These are phyloP conservation scores for Chimonanthus praecox DNA, from an alignment of 164 flowering plant species.

Conservation along the genomic window DNA sequence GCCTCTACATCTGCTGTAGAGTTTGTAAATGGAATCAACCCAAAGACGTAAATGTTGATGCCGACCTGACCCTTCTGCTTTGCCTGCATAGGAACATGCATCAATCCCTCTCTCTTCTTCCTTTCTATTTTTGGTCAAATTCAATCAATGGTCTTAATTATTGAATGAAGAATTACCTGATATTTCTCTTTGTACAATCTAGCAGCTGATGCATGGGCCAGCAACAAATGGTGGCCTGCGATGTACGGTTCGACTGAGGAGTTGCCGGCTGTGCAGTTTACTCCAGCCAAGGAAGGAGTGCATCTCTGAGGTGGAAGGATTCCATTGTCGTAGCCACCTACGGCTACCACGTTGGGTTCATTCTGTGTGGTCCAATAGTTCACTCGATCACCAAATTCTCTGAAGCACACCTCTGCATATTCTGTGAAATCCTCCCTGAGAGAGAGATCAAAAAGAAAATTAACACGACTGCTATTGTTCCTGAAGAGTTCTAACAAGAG, in stretches of 20 bases:
- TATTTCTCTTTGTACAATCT: slow-evolving; percentile 33
- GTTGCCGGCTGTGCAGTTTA: neutral
- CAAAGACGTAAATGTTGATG: neutral
- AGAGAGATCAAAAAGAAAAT: no score
- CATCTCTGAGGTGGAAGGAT: slow-evolving; percentile 28
- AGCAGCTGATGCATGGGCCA: slow-evolving; percentile 39
- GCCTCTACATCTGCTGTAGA: slow-evolving; percentile 8
- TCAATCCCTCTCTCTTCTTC: no score
- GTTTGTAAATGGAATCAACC: slow-evolving; percentile 8
- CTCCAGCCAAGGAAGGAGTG: neutral
- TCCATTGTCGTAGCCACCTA: slow-evolving; percentile 24
- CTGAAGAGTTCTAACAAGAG: no score
- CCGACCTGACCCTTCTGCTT: slow-evolving; percentile 12
- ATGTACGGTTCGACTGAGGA: slow-evolving; percentile 39
- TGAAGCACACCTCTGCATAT: slow-evolving; percentile 45
- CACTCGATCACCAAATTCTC: slow-evolving; percentile 42
- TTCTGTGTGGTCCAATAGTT: slow-evolving; percentile 55
- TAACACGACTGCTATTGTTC: no score
- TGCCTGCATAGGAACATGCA: slow-evolving; percentile 1
- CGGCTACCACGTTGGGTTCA: slow-evolving; percentile 26
- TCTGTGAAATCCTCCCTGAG: slow-evolving; percentile 31
- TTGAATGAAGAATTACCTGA: slow-evolving; percentile 18
- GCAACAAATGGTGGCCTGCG: slow-evolving; percentile 31
- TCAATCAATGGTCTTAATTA: no score
- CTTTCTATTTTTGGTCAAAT: no score